A percentile compares a stretch with the other conserved stretches of the same genome.
phyloP scores from a whole-genome alignment of 1,284 basidiomycete species.

The Pisolithus thermaeus region DNA sequence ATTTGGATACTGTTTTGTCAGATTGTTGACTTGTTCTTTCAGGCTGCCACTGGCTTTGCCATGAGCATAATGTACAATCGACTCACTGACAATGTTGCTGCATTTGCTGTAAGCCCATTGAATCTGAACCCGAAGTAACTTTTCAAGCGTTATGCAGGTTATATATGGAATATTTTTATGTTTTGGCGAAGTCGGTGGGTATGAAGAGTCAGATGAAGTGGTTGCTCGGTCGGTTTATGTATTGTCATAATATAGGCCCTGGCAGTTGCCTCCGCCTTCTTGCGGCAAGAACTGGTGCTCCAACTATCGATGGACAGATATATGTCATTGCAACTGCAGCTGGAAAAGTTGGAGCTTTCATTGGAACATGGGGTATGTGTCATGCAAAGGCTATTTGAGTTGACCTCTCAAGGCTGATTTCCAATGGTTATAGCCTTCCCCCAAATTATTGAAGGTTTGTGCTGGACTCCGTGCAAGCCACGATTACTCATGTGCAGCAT shows the following conservation, averaged over 20 bases:
- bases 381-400: neutral
- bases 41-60: slow-evolving; percentile 74
- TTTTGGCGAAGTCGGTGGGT: slow-evolving; percentile 70
- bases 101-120: slow-evolving; percentile 56
- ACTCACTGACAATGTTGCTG: slow-evolving; percentile 62
- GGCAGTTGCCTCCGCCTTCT: slow-evolving; percentile 79
- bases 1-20: slow-evolving; percentile 19
- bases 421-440: slow-evolving; percentile 8
- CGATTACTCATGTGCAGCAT: slow-evolving; percentile 3
- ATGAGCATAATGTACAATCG: slow-evolving; percentile 74
- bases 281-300: slow-evolving; percentile 78
- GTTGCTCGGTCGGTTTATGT: slow-evolving; percentile 2
- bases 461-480: neutral
- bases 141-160: slow-evolving; percentile 35
- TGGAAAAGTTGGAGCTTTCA: slow-evolving; percentile 86
- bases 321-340: slow-evolving; percentile 66
- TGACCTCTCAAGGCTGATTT: neutral
- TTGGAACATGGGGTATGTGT: slow-evolving; percentile 67
- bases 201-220: slow-evolving; percentile 2
- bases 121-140: neutral
- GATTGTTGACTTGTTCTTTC: slow-evolving; percentile 66
- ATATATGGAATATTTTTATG: slow-evolving; percentile 73
- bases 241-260: slow-evolving; percentile 40
- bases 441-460: neutral
- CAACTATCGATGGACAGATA: slow-evolving; percentile 54